Evolutionary conservation across 169 alveolate species (phyloP).

Genomic region (Cryptosporidium ryanae): DNA sequence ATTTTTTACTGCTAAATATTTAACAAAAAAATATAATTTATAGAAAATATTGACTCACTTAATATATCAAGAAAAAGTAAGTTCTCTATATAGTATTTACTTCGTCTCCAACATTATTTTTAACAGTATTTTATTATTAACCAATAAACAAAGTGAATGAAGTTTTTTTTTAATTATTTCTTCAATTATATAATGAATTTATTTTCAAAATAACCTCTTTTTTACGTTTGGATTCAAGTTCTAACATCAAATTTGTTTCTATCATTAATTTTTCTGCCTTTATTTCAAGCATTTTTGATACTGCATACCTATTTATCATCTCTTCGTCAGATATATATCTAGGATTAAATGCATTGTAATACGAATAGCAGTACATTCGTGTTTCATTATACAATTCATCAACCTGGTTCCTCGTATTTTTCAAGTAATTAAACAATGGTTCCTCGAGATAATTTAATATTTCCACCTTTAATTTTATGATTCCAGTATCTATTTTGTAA

Average conservation of each 20-base stretch:
- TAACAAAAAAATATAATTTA: background rate
- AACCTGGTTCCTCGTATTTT: conserved; percentile 24
- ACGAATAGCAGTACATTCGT: conserved; percentile 3
- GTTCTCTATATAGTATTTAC: background rate
- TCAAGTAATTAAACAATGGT: conserved; percentile 33
- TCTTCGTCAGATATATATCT: conserved; percentile 54
- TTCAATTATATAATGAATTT: background rate
- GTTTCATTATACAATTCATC: conserved; percentile 43
- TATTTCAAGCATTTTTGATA: conserved; percentile 48
- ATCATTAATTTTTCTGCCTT: conserved; percentile 33
- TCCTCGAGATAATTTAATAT: conserved; percentile 8
- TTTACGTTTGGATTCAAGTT: conserved; percentile 2
- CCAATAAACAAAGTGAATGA: background rate
- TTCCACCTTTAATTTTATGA: conserved; percentile 22
- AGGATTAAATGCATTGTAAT: conserved; percentile 4
- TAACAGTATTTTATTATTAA: background rate
- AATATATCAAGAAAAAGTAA: conserved; percentile 12
- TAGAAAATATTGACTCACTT: conserved; percentile 53
- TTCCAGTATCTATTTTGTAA: conserved; percentile 59
- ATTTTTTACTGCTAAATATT: too few relatives aligned
- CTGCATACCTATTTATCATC: conserved; percentile 31
- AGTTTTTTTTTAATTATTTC: background rate
- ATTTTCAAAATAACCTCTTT: background rate
- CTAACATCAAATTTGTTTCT: conserved; percentile 19
- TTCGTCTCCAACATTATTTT: background rate